Percentiles rank a stretch among this genome's conserved stretches.
These are phyloP conservation scores for Fomitopsis pulvina DNA, from an alignment of 768 basidiomycete genomes.

Conservation along the genomic window DNA sequence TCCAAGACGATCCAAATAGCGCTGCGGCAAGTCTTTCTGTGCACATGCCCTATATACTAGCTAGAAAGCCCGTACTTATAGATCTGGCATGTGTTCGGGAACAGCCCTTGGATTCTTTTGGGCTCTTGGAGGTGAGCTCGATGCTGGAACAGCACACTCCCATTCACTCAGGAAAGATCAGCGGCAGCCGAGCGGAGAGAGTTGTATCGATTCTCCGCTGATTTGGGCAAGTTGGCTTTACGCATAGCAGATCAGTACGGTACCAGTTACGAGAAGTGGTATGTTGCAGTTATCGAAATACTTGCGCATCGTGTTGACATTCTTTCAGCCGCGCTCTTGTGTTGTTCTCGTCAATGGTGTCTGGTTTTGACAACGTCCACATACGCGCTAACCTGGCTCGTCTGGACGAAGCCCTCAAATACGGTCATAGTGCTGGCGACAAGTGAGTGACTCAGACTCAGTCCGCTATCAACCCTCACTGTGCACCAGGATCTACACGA, in stretches of 20 bases:
- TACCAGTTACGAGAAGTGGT: constrained; percentile 64
- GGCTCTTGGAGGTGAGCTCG: constrained; percentile 48
- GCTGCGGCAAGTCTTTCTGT: constrained; percentile 36
- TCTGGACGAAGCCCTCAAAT: constrained; percentile 56
- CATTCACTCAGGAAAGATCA: constrained; percentile 1
- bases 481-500: constrained; percentile 50
- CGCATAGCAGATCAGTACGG: constrained; percentile 63
- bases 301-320: constrained; percentile 5
- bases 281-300: constrained; percentile 5
- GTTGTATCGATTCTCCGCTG: constrained; percentile 60
- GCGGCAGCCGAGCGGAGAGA: constrained; percentile 55
- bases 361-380: constrained; percentile 62
- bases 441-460: constrained; percentile 32
- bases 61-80: constrained; percentile 23
- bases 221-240: constrained; percentile 60
- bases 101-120: constrained; percentile 70
- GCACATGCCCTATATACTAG: not conserved
- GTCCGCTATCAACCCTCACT: too few relatives aligned
- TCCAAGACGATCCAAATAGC: constrained; percentile 58
- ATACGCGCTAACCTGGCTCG: constrained; percentile 55
- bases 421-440: constrained; percentile 62
- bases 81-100: constrained; percentile 63
- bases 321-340: constrained; percentile 49
- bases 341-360: constrained; percentile 54
- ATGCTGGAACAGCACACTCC: not conserved